Percentiles rank a stretch among this genome's conserved stretches.
phyloP scores from a whole-genome alignment of 2,329 filamentous ascomycete species.

The Fusarium sp. region DNA sequence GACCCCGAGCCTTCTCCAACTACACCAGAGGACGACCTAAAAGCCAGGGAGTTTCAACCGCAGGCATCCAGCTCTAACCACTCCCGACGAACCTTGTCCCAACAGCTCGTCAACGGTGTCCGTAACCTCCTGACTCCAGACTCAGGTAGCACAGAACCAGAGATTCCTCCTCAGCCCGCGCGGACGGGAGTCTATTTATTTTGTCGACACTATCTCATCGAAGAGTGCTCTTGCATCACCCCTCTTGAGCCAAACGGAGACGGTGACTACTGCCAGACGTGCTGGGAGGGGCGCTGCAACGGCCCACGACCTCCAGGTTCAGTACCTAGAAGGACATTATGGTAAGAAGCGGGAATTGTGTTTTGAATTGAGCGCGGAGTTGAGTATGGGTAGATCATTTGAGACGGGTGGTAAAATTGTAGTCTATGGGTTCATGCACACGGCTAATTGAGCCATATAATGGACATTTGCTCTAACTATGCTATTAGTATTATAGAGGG shows the following conservation, averaged over 20 bases:
- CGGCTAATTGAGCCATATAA: not conserved
- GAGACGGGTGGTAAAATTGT: not conserved
- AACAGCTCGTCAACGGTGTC: constrained; percentile 31
- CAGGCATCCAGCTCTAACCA: not conserved
- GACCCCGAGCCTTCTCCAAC: constrained; percentile 16
- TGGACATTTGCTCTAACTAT: constrained; percentile 19
- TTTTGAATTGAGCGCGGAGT: constrained; percentile 1
- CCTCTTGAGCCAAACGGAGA: constrained; percentile 17
- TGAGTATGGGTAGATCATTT: not conserved
- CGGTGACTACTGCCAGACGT: constrained; percentile 45
- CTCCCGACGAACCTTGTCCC: constrained; percentile 18
- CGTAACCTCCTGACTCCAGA: constrained; percentile 27
- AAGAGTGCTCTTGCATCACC: constrained; percentile 36
- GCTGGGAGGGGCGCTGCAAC: constrained; percentile 43
- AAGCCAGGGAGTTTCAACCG: not conserved
- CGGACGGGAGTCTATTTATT: constrained; percentile 39
- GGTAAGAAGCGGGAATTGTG: constrained; percentile 20
- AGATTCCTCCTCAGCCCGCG: constrained; percentile 29
- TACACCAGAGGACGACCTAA: constrained; percentile 8
- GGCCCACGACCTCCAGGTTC: constrained; percentile 37
- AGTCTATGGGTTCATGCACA: constrained; percentile 1
- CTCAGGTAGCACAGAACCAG: not conserved
- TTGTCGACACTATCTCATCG: constrained; percentile 40
- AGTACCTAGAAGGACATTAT: constrained; percentile 22
- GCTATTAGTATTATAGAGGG: constrained; percentile 13